A percentile compares a stretch with the other conserved stretches of the same genome.
phyloP scores from a whole-genome alignment of 1,284 basidiomycete genomes.

The Ustilago esculenta region DNA sequence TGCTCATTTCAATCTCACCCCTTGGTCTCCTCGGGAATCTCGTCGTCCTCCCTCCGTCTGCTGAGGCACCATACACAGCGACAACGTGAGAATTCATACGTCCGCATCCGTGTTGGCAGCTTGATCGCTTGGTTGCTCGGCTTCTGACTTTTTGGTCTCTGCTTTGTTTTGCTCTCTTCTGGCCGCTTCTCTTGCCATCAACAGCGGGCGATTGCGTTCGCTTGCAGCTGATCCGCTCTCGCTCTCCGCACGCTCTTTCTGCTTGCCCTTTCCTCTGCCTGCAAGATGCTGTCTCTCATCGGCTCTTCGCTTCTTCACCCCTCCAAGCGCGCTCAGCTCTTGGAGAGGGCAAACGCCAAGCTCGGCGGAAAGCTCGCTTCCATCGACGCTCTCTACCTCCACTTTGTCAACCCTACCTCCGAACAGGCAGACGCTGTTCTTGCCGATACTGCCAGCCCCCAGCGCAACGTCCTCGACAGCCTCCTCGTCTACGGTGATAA shows the following conservation, averaged over 20 bases:
- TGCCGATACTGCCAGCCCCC: slow-evolving; percentile 69
- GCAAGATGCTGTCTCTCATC: slow-evolving; percentile 62
- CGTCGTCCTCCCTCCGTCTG: slow-evolving; percentile 5
- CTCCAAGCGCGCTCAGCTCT: slow-evolving; percentile 76
- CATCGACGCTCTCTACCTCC: slow-evolving; percentile 85
- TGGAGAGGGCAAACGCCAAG: slow-evolving; percentile 74
- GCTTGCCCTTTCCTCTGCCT: background rate
- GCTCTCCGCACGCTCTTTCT: background rate
- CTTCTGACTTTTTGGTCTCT: slow-evolving; percentile 11
- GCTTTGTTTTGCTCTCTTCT: background rate
- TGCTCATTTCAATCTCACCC: slow-evolving; percentile 10
- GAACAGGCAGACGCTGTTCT: slow-evolving; percentile 72
- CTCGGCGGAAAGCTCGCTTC: slow-evolving; percentile 69
- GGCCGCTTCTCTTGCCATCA: background rate
- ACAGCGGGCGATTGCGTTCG: slow-evolving; percentile 1
- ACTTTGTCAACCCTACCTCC: slow-evolving; percentile 79
- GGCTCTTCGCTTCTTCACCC: slow-evolving; percentile 67
- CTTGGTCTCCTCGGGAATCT: no score
- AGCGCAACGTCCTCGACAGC: slow-evolving; percentile 74
- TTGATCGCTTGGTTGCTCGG: background rate
- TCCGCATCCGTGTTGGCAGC: background rate
- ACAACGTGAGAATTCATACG: slow-evolving; percentile 26
- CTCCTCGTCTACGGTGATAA: slow-evolving; percentile 91
- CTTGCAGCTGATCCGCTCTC: background rate
- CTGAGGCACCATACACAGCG: slow-evolving; percentile 1